Percentiles rank a stretch among this genome's conserved stretches.
Evolutionary conservation across 1,139 yeast genomes (phyloP).

Genomic region (Neolecta irregularis): DNA sequence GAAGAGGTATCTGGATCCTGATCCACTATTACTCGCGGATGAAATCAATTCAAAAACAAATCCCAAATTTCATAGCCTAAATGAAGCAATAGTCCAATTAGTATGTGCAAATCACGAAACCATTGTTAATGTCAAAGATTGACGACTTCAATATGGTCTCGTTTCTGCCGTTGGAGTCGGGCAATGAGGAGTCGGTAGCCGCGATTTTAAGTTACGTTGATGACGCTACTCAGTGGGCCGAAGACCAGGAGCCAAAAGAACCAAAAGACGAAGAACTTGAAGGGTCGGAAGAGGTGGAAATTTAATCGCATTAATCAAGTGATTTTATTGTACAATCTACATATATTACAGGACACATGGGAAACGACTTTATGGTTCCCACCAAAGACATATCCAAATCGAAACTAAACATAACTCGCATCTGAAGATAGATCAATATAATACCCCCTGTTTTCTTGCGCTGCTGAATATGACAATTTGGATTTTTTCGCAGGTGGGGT

Average conservation of each 20-base stretch:
- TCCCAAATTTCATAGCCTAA: slow-evolving; percentile 61
- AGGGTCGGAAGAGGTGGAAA: too few species aligned
- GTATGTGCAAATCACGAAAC: slow-evolving; percentile 11
- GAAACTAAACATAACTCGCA: too few species aligned
- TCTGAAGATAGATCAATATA: too few species aligned
- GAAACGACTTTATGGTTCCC: too few species aligned
- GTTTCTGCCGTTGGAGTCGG: slow-evolving; percentile 75
- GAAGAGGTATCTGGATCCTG: slow-evolving; percentile 79
- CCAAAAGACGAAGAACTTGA: too few species aligned
- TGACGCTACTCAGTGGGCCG: slow-evolving; percentile 96
- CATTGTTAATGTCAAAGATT: slow-evolving; percentile 24
- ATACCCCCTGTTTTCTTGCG: too few species aligned
- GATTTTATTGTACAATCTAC: too few species aligned
- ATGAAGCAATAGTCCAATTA: slow-evolving; percentile 68
- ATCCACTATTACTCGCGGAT: slow-evolving; percentile 55
- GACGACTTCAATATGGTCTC: slow-evolving; percentile 99
- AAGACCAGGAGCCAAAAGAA: slow-evolving; percentile 89
- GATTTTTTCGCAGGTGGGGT: too few species aligned
- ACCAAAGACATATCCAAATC: too few species aligned
- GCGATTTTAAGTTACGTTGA: slow-evolving; percentile 84
- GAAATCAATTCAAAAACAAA: slow-evolving; percentile 39
- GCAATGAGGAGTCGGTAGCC: slow-evolving; percentile 62
- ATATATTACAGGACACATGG: too few species aligned
- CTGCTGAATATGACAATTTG: too few species aligned
- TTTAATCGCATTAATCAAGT: too few species aligned